These are phyloP conservation scores for Arachnomyces sp. DNA, from an alignment of 2,329 filamentous ascomycete species.

Conservation along the genomic window DNA sequence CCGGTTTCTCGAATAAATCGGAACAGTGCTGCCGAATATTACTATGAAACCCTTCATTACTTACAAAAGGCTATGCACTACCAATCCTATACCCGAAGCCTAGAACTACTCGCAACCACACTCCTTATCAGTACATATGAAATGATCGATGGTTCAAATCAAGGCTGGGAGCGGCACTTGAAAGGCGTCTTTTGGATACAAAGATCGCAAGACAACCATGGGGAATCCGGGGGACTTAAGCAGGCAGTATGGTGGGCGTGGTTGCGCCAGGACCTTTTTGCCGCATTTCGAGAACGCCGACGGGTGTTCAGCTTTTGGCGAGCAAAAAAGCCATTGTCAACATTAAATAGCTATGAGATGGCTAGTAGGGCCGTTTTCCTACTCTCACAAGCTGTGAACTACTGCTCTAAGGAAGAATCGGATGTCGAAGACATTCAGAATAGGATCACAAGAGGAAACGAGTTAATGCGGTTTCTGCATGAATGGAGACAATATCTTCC, in stretches of 20 bases:
- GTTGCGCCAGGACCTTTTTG: slow-evolving; percentile 60
- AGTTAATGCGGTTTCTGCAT: too few relatives aligned
- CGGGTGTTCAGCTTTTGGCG: slow-evolving; percentile 53
- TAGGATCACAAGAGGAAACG: too few relatives aligned
- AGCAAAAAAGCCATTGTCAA: slow-evolving; percentile 42
- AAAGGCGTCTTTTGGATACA: slow-evolving; percentile 62
- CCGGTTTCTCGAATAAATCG: slow-evolving; percentile 20
- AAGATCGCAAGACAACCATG: slow-evolving; percentile 54
- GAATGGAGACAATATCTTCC: slow-evolving; percentile 8
- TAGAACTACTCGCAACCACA: slow-evolving; percentile 53
- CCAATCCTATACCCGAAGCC: slow-evolving; percentile 49
- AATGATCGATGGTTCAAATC: slow-evolving; percentile 54
- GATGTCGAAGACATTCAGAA: slow-evolving; percentile 29
- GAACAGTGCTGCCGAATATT: slow-evolving; percentile 45
- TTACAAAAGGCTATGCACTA: slow-evolving; percentile 54
- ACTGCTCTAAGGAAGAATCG: slow-evolving; percentile 46
- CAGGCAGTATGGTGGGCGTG: slow-evolving; percentile 60
- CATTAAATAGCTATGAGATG: slow-evolving; percentile 48
- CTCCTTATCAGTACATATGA: slow-evolving; percentile 58
- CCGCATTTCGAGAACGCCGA: slow-evolving; percentile 52
- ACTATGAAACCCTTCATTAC: slow-evolving; percentile 57
- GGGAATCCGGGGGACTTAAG: slow-evolving; percentile 49
- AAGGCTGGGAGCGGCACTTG: slow-evolving; percentile 47
- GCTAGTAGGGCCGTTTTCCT: slow-evolving; percentile 49
- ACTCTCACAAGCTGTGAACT: slow-evolving; percentile 51